A percentile compares a stretch with the other conserved stretches of the same genome.
These are phyloP conservation scores for Penicillium arizonense DNA, from an alignment of 495 filamentous ascomycete genomes.

Conservation along the genomic window DNA sequence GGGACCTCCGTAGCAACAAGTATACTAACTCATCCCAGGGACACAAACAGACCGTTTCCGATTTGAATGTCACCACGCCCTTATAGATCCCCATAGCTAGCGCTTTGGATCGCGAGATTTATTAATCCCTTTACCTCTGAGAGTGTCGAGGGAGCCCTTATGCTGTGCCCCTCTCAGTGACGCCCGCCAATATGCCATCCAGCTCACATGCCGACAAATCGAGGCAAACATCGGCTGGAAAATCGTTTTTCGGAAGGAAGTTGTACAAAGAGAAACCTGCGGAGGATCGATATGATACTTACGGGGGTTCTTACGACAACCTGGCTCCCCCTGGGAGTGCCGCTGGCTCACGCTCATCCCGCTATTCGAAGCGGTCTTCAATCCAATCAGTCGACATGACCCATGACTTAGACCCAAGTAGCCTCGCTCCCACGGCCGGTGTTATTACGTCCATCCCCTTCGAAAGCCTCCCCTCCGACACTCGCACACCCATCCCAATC, in stretches of 20 bases:
- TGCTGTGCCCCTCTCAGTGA: constrained; percentile 41
- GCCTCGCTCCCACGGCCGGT: constrained; percentile 74
- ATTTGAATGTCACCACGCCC: constrained; percentile 22
- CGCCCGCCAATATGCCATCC: constrained; percentile 49
- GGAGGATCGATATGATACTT: constrained; percentile 55
- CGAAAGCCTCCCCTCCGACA: constrained; percentile 67
- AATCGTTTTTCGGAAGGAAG: constrained; percentile 83
- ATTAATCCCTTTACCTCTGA: constrained; percentile 3
- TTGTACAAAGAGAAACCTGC: constrained; percentile 69
- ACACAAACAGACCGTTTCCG: constrained; percentile 15
- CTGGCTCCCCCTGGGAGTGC: constrained; percentile 49
- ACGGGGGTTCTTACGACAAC: constrained; percentile 48
- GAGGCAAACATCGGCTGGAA: constrained; percentile 78
- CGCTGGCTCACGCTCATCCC: constrained; percentile 69
- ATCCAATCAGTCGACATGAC: constrained; percentile 64
- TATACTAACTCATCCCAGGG: constrained; percentile 28
- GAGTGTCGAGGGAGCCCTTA: constrained; percentile 25
- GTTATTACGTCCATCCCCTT: constrained; percentile 90
- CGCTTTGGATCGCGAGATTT: constrained; percentile 4
- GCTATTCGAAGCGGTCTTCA: constrained; percentile 79
- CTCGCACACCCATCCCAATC: constrained; percentile 67
- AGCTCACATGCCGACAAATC: constrained; percentile 72
- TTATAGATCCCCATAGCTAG: constrained; percentile 18
- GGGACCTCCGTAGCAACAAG: constrained; percentile 13
- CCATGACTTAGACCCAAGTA: constrained; percentile 46